Conservation (phyloP, 1,284 basidiomycete genomes). For the Vanrija pseudolonga region DNA sequence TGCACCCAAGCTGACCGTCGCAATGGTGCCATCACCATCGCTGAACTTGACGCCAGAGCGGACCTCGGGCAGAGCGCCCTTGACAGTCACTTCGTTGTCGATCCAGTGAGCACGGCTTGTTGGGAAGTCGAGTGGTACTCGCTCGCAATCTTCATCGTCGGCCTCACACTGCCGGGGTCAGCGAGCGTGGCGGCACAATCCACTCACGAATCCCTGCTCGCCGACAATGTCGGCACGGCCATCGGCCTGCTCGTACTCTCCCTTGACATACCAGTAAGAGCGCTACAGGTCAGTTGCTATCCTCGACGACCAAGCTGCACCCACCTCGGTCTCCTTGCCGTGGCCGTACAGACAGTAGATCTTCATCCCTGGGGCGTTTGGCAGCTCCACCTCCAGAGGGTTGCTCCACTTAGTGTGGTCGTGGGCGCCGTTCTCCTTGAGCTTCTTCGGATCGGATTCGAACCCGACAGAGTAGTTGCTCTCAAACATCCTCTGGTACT, state of each 20-base stretch:
- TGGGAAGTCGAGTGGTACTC: constrained; percentile 59
- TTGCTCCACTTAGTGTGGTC: constrained; percentile 54
- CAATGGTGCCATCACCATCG: constrained; percentile 95
- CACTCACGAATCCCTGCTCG: constrained; percentile 35
- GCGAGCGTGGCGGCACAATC: neutral
- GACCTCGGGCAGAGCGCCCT: constrained; percentile 61
- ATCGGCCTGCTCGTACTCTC: constrained; percentile 66
- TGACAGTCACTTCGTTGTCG: constrained; percentile 72
- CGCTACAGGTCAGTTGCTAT: constrained; percentile 28
- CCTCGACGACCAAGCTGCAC: constrained; percentile 23
- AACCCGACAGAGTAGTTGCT: constrained; percentile 92
- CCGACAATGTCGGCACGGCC: constrained; percentile 53
- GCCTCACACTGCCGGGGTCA: constrained; percentile 46
- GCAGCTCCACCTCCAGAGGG: constrained; percentile 53
- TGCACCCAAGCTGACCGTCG: constrained; percentile 78
- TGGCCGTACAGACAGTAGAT: constrained; percentile 93
- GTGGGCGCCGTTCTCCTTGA: constrained; percentile 61
- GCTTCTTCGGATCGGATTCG: constrained; percentile 66
- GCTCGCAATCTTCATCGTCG: constrained; percentile 50
- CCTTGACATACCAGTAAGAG: constrained; percentile 64
- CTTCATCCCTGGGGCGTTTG: constrained; percentile 86
- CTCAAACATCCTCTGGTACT: constrained; percentile 86
- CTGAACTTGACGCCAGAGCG: constrained; percentile 81
- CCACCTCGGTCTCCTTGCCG: constrained; percentile 91
- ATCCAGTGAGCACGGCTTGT: constrained; percentile 69